A percentile compares a stretch with the other conserved stretches of the same genome.
phyloP scores from a whole-genome alignment of 2,329 filamentous ascomycete genomes.

The Nothopassalora personata region DNA sequence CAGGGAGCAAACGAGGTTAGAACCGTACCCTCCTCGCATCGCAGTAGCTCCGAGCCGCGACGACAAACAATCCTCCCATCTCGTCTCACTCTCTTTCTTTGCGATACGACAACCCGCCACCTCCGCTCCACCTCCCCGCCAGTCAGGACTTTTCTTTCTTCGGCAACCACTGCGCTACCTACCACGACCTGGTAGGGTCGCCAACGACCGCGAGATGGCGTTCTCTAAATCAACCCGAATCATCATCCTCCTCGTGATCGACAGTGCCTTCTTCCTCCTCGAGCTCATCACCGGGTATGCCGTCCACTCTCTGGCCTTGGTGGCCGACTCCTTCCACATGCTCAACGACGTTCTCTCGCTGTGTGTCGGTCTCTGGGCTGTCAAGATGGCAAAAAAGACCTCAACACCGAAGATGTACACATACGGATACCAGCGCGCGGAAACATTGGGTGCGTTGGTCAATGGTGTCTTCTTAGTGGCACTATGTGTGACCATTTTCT shows the following conservation, averaged over 20 bases:
- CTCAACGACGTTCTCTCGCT: constrained; percentile 97
- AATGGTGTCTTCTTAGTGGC: constrained; percentile 98
- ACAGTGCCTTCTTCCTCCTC: constrained; percentile 81
- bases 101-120: not conserved
- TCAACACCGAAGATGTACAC: constrained; percentile 76
- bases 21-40: too few species aligned
- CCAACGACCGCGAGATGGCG: constrained; percentile 53
- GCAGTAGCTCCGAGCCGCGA: too few species aligned
- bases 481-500: constrained; percentile 89
- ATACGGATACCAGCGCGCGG: constrained; percentile 95
- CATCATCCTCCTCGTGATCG: constrained; percentile 85
- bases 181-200: not conserved
- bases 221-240: constrained; percentile 93
- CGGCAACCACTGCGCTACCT: not conserved
- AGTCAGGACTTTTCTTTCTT: not conserved
- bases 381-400: constrained; percentile 73
- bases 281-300: constrained; percentile 81
- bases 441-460: constrained; percentile 92
- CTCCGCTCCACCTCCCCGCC: not conserved
- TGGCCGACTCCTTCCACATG: constrained; percentile 99
- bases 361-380: constrained; percentile 88
- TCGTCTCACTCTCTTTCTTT: not conserved
- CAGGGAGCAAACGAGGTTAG: not conserved
- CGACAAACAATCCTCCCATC: not conserved
- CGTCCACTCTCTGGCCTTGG: constrained; percentile 85